Base-by-base conservation (phyloP, 495 filamentous ascomycete species). In the Aspergillus panamensis region DNA sequence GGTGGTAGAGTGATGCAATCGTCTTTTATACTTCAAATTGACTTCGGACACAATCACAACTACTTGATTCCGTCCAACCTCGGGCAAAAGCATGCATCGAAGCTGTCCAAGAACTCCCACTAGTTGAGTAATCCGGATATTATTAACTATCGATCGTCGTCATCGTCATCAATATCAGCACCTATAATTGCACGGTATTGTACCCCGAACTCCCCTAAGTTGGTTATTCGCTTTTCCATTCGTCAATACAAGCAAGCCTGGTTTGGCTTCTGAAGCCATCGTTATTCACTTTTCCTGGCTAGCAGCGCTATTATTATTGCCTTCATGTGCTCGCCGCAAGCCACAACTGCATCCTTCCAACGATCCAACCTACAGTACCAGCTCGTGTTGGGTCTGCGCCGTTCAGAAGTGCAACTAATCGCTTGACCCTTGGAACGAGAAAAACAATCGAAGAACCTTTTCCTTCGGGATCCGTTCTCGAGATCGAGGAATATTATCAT, bases 321-420 rank as follows among this genome's bases (percentile, higher is more conserved):
- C 25, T 33, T 58, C 37, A 52, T 48, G 21, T 31, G 45, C 29
- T 16, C 12, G 14, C 29, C 30, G 51, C 50, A 56, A 57, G 50
- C 59, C 54, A 57, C 59, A 42, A 37, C 59, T 43, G 54, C 53
- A 47, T 37, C 48, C 9, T 21, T 32, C 37, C 20, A 17, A 48
- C 19, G 31, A 32, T 25, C 53, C 7, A 33, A 8, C 51, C 37
- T 12, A 19, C 17, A 45, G 25, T 57, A 37, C 35, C 33, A 17
- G 43, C 59, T 62, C 59, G 49, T 57, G 43, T 53, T 45, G 45
- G 47, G 45, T 40, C 47, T 54, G 58, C 43, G 6, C 53, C 30
- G 53, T 53, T 49, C 25, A 49, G 25, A 31, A 10, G 25, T 31
- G 47, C 47, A n/a, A 8, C 9, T 14, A 16, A 25, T 25, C 47